Evolutionary conservation across 1,139 yeast species (phyloP).

Genomic region (Taphrina confusa): DNA sequence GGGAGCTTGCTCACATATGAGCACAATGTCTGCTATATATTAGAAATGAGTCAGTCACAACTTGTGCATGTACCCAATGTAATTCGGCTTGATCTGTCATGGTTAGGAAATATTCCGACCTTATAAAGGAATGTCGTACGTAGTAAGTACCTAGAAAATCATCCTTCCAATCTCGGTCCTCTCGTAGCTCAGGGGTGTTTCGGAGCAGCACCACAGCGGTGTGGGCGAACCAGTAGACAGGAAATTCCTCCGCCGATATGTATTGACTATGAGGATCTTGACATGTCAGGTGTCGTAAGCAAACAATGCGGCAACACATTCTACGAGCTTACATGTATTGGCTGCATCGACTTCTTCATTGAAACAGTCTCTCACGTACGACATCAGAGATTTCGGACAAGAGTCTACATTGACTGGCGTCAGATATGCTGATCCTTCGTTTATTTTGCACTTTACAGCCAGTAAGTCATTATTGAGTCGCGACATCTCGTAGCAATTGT

Average conservation of each 20-base stretch:
- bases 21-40: constrained; percentile 64
- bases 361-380: constrained; percentile 7
- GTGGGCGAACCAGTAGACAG: constrained; percentile 80
- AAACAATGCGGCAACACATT: neutral
- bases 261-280: constrained; percentile 21
- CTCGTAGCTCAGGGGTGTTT: constrained; percentile 57
- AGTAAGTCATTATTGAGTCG: neutral
- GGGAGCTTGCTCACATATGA: constrained; percentile 55
- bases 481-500: no score
- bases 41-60: no score
- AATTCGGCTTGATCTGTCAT: constrained; percentile 72
- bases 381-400: constrained; percentile 10
- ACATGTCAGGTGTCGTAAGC: neutral
- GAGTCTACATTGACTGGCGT: neutral
- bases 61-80: constrained; percentile 63
- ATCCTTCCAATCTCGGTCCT: constrained; percentile 46
- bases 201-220: constrained; percentile 81
- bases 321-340: constrained; percentile 13
- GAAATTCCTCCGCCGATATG: constrained; percentile 60
- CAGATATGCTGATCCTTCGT: constrained; percentile 2
- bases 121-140: constrained; percentile 24
- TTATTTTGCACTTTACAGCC: neutral
- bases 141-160: constrained; percentile 81
- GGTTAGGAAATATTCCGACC: constrained; percentile 58
- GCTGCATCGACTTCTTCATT: constrained; percentile 30